A percentile compares a stretch with the other conserved stretches of the same genome.
Evolutionary conservation across 2,329 filamentous ascomycete genomes (phyloP).

Genomic region (Trichophaea hybrida): DNA sequence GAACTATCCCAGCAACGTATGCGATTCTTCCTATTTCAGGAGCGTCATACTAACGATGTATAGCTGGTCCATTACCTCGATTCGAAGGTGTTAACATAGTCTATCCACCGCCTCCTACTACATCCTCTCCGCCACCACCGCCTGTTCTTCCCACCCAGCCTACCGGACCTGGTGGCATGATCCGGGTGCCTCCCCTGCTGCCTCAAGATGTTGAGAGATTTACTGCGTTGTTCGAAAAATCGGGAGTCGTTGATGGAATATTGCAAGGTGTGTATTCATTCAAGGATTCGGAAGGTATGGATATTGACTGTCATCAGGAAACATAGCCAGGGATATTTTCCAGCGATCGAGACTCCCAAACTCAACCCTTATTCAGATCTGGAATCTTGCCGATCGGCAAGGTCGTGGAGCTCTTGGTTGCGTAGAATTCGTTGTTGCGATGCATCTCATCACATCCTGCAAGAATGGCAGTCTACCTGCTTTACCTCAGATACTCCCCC

Average conservation of each 20-base stretch:
- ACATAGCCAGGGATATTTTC: slow-evolving; percentile 75
- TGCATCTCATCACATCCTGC: slow-evolving; percentile 88
- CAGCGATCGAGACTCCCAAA: slow-evolving; percentile 83
- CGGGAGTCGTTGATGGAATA: slow-evolving; percentile 59
- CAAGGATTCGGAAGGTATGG: background rate
- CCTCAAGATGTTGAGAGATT: slow-evolving; percentile 86
- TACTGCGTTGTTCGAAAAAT: slow-evolving; percentile 76
- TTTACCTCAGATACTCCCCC: slow-evolving; percentile 66
- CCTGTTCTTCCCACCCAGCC: slow-evolving; percentile 40
- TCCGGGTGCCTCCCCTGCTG: slow-evolving; percentile 76
- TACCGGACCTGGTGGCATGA: slow-evolving; percentile 47
- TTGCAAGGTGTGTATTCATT: slow-evolving; percentile 44
- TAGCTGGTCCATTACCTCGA: slow-evolving; percentile 69
- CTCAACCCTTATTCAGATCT: slow-evolving; percentile 83
- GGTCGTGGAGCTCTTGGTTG: slow-evolving; percentile 73
- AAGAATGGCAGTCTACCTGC: slow-evolving; percentile 69
- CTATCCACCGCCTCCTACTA: slow-evolving; percentile 30
- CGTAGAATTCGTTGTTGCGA: slow-evolving; percentile 93
- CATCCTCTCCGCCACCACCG: slow-evolving; percentile 38
- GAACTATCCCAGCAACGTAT: slow-evolving; percentile 68
- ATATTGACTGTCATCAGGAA: slow-evolving; percentile 1
- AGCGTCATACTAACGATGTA: slow-evolving; percentile 11
- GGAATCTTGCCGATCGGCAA: slow-evolving; percentile 87
- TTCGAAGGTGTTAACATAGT: slow-evolving; percentile 61
- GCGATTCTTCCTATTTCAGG: background rate